Evolutionary conservation across 345 rosid species (phyloP).

Genomic region (Salix viminalis): DNA sequence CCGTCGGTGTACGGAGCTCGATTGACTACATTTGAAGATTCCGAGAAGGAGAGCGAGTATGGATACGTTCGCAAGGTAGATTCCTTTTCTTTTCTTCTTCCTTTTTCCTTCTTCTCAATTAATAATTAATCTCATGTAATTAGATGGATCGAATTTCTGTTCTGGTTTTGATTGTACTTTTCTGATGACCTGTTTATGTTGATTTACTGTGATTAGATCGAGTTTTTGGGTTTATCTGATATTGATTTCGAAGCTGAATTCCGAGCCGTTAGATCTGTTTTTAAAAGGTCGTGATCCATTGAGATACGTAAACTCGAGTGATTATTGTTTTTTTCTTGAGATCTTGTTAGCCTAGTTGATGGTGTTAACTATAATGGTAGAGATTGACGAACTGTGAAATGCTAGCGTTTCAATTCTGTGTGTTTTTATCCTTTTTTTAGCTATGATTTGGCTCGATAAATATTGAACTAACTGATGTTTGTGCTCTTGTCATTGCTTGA

Average conservation of each 20-base stretch:
- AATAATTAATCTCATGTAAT: not conserved
- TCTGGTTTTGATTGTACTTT: not conserved
- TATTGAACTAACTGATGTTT: not conserved
- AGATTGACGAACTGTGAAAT: not conserved
- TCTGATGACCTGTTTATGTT: not conserved
- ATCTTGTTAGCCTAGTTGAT: not conserved
- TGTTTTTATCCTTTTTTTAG: not conserved
- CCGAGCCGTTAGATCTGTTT: not conserved
- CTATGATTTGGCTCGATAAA: not conserved
- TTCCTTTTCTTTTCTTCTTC: not conserved
- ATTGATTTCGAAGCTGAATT: not conserved
- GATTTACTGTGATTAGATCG: not conserved
- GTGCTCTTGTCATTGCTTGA: not conserved
- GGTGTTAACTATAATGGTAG: not conserved
- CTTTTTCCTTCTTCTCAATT: not conserved
- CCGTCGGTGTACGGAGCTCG: slow-evolving; percentile 79
- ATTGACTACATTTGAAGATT: slow-evolving; percentile 87
- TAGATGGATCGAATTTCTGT: not conserved
- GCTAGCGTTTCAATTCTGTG: not conserved
- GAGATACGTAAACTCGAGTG: not conserved
- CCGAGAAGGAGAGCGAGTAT: slow-evolving; percentile 97
- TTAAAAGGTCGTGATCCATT: not conserved
- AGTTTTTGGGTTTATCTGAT: not conserved
- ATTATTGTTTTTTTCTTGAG: no score
- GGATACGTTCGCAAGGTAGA: slow-evolving; percentile 94